A percentile compares a stretch with the other conserved stretches of the same genome.
phyloP scores from a whole-genome alignment of 179 eudicot genomes.

The Nepenthes alata region DNA sequence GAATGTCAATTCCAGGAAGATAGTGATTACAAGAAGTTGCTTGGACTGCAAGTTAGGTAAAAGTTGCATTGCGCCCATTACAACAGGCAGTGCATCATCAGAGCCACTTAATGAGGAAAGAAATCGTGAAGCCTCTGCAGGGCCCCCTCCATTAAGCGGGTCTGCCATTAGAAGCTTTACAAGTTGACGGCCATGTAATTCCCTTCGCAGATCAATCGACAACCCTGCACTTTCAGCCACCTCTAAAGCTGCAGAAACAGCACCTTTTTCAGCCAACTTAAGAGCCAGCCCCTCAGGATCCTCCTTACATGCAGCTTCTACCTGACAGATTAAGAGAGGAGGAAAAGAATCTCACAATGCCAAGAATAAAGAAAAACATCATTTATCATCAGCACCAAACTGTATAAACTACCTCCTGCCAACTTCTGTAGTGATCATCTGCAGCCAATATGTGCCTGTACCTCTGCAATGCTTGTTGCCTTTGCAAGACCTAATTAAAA shows the following conservation, averaged over 20 bases:
- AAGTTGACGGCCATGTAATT: conserved; percentile 94
- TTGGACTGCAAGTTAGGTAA: conserved; percentile 88
- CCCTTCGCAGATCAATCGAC: conserved; percentile 82
- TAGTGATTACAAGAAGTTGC: conserved; percentile 79
- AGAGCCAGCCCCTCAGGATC: conserved; percentile 98
- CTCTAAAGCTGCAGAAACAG: conserved; percentile 95
- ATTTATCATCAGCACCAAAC: conserved; percentile 5
- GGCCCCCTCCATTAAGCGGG: conserved; percentile 96
- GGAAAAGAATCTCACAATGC: background rate
- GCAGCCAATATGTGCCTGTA: conserved; percentile 81
- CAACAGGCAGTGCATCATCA: conserved; percentile 93
- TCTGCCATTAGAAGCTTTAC: conserved; percentile 96
- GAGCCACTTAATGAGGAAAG: conserved; percentile 85
- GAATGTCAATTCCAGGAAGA: conserved; percentile 4
- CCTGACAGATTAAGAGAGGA: conserved; percentile 26
- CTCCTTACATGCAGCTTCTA: conserved; percentile 80
- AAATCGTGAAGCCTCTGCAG: conserved; percentile 98
- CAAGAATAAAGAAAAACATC: background rate
- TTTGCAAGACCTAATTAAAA: conserved; percentile 50
- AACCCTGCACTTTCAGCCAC: conserved; percentile 95
- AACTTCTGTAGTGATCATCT: conserved; percentile 72
- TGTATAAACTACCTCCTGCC: conserved; percentile 73
- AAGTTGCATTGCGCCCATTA: conserved; percentile 98
- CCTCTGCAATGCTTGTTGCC: conserved; percentile 70
- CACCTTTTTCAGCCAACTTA: conserved; percentile 93